Conservation (phyloP, 768 basidiomycete species). For the Amanita polypyramis region DNA sequence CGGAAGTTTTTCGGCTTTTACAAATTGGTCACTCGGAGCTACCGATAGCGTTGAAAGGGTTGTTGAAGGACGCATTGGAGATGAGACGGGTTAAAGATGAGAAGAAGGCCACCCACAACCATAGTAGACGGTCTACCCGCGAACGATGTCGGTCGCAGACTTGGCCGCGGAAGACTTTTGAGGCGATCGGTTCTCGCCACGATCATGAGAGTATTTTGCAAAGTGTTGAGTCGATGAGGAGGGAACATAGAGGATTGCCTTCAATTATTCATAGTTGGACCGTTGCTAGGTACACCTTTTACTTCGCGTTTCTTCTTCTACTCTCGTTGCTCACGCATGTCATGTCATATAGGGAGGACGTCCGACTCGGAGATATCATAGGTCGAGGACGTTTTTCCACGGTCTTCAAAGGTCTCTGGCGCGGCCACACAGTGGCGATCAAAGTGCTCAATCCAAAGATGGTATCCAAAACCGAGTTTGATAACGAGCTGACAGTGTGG, state of each 20-base stretch:
- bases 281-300: constrained; percentile 40
- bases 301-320: background rate
- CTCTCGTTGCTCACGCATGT: constrained; percentile 5
- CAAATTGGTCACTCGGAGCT: constrained; percentile 53
- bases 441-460: constrained; percentile 52
- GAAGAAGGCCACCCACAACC: background rate
- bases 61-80: constrained; percentile 53
- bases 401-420: constrained; percentile 65
- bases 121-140: background rate
- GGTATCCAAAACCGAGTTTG: constrained; percentile 51
- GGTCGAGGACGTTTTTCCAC: constrained; percentile 65
- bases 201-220: constrained; percentile 59
- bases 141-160: background rate
- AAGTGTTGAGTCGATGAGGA: constrained; percentile 55
- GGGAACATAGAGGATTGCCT: constrained; percentile 35
- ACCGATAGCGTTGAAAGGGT: constrained; percentile 67
- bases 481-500: constrained; percentile 63
- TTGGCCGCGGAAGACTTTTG: background rate
- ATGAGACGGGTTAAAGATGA: constrained; percentile 4
- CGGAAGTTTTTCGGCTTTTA: constrained; percentile 44
- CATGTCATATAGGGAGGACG: constrained; percentile 42
- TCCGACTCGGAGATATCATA: constrained; percentile 53
- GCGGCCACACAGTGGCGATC: constrained; percentile 48
- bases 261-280: constrained; percentile 55
- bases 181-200: constrained; percentile 22